phyloP scores from a whole-genome alignment of 2,329 filamentous ascomycete genomes.

The Fusarium torreyae region DNA sequence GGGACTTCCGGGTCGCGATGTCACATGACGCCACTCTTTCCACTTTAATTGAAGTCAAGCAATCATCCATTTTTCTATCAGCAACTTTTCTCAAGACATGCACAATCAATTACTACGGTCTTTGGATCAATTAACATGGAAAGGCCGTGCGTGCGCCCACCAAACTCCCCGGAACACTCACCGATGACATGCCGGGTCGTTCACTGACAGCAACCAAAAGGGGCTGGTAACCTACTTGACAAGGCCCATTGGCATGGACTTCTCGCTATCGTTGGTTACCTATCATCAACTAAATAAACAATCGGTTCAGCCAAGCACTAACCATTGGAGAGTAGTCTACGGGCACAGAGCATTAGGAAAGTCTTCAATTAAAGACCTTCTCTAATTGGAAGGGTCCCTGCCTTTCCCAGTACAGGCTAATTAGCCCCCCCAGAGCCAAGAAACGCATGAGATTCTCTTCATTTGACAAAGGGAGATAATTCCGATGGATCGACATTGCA shows the following conservation, averaged over 20 bases:
- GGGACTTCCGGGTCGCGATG: constrained; percentile 28
- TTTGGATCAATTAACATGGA: not conserved
- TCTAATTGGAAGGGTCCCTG: constrained; percentile 30
- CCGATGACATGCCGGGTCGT: not conserved
- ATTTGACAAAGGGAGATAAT: constrained; percentile 40
- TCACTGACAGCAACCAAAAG: constrained; percentile 11
- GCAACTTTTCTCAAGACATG: not conserved
- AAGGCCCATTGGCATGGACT: not conserved
- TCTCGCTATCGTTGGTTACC: constrained; percentile 1
- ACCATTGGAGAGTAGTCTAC: constrained; percentile 13
- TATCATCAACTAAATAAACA: constrained; percentile 11
- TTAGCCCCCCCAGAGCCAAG: constrained; percentile 35
- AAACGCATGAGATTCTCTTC: constrained; percentile 32
- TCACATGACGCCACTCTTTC: constrained; percentile 47
- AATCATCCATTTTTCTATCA: constrained; percentile 11
- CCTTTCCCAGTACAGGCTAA: constrained; percentile 26
- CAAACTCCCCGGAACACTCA: not conserved
- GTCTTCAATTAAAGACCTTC: constrained; percentile 29
- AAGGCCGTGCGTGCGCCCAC: not conserved
- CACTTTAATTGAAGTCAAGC: constrained; percentile 24
- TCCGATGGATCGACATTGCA: constrained; percentile 45
- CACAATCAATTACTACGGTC: not conserved
- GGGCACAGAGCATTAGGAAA: not conserved
- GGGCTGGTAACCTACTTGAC: not conserved
- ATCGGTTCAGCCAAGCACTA: constrained; percentile 4